Evolutionary conservation across 192 early-diverging fungal genomes (phyloP), one percentile per base, ranked within the genome.

Genomic region (Pilaira anomala): DNA sequence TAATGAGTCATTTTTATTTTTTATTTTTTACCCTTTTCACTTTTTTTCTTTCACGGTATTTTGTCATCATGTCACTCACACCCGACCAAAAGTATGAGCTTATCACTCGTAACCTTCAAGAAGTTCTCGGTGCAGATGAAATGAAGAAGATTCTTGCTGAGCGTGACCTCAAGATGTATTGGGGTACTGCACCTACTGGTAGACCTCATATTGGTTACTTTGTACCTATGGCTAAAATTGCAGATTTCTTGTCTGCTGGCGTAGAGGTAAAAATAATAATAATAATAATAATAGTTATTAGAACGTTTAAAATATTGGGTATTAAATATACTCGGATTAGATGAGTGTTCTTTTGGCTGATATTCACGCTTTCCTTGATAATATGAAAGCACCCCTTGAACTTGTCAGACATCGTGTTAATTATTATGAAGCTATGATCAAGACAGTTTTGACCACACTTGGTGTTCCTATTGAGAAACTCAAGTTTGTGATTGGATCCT

Each of bases 341-440:
- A 88, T 93, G 30, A 96, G 84, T 5, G 73, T 99, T 50, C 80
- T 99, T 22, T 77, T 99, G 59, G 97, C 97, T 25, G 93, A 99
- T 75, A 86, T 99, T 44, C 97, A 99, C 72, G 97, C 91, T 40
- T 98, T 94, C 74, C 87, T 99, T 67, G 97, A 99, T 78, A 99
- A 98, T 83, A 85, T 95, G 83, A 98, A 99, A 79, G 91, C 97
- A 40, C 92, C 94, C 16, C 84, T 95, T 78, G 92, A 97, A 59
- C 89, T 94, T 33, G 87, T 98, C 48, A 78, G 85, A 65, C 74
- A 83, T 55, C 92, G 97, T 46, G 88, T 95, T 21, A 79, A 90
- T 64, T 99, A 99, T 86, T 99, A 99, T 74, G 90, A 96, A 77
- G 78, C 84, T 22, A 60, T 90, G 46, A 93, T 99, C 71, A 98